These are phyloP conservation scores for Diaporthe sp. DNA, from an alignment of 2,329 filamentous ascomycete genomes.

Conservation along the genomic window DNA sequence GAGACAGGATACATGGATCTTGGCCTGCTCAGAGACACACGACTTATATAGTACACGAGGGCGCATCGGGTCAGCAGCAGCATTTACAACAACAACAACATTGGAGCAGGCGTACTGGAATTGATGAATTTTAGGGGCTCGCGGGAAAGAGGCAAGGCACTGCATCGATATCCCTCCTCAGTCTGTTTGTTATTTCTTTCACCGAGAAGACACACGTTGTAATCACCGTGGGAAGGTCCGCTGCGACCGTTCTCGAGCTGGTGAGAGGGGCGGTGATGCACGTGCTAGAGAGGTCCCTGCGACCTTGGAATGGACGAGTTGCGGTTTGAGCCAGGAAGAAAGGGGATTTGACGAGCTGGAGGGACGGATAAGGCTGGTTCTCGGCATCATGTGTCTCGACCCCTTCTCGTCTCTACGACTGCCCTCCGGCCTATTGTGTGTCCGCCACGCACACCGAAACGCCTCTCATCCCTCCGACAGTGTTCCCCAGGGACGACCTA, in stretches of 20 bases:
- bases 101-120: conserved; percentile 33
- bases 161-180: conserved; percentile 34
- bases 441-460: too few species aligned
- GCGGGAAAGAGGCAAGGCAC: background rate
- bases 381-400: background rate
- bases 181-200: background rate
- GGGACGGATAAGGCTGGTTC: background rate
- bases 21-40: background rate
- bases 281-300: background rate
- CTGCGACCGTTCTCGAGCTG: background rate
- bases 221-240: background rate
- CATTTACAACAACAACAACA: conserved; percentile 22
- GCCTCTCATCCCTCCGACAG: background rate
- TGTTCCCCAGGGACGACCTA: background rate
- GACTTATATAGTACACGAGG: background rate
- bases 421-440: background rate
- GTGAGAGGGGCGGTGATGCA: background rate
- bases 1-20: background rate
- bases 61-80: conserved; percentile 15
- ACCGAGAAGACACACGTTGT: background rate
- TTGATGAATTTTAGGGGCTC: background rate
- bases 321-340: background rate
- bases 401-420: background rate
- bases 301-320: too few species aligned
- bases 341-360: background rate